Conservation (phyloP, 2,329 filamentous ascomycete genomes). For the Seiridium unicorne region DNA sequence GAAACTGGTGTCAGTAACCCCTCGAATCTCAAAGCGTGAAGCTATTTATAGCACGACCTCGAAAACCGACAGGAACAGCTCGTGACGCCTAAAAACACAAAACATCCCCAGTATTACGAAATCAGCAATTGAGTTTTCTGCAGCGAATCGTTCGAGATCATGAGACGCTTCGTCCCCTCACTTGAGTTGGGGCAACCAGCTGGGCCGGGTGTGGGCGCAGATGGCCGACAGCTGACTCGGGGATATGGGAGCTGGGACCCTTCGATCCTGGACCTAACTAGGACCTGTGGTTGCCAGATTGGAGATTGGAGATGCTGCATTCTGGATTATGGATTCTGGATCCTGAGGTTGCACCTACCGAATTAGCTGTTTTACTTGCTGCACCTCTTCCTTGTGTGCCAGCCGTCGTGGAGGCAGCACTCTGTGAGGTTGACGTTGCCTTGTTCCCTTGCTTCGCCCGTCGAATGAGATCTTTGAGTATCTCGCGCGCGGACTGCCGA, state of each 20-base stretch:
- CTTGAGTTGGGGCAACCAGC: constrained; percentile 8
- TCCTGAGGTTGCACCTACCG: constrained; percentile 4
- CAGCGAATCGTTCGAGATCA: constrained; percentile 13
- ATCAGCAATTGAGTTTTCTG: constrained; percentile 6
- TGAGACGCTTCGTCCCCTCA: constrained; percentile 12
- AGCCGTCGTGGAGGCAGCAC: neutral
- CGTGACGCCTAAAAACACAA: neutral
- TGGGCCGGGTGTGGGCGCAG: neutral
- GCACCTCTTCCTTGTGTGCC: constrained; percentile 5
- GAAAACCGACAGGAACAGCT: neutral
- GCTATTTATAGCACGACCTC: neutral
- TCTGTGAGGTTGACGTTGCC: neutral
- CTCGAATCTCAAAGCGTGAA: neutral
- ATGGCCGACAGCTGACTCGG: constrained; percentile 2
- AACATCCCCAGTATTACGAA: neutral
- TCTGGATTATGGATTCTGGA: neutral
- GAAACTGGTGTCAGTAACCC: neutral
- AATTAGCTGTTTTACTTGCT: neutral
- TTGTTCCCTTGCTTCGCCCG: constrained; percentile 17
- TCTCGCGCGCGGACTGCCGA: constrained; percentile 13
- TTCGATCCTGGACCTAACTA: too few relatives aligned
- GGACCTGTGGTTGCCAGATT: too few relatives aligned
- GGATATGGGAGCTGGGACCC: too few relatives aligned
- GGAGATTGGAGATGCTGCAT: too few relatives aligned
- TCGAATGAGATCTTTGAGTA: constrained; percentile 21